Base-by-base conservation (phyloP, 2,329 filamentous ascomycete species). In the Xylaria sp. region DNA sequence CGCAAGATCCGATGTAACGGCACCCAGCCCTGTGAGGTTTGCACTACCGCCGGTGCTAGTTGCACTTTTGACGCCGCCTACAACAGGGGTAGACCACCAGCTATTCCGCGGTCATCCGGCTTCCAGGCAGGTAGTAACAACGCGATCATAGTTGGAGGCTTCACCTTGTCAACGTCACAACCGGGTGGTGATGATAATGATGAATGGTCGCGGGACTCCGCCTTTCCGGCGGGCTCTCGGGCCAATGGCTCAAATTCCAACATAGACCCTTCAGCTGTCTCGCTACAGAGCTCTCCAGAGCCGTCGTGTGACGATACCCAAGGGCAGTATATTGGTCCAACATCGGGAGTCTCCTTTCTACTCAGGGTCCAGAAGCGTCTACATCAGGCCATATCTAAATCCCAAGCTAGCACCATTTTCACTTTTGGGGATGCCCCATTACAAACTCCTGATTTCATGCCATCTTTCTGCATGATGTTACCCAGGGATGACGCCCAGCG, bases 351-450 rank as follows among this genome's bases (percentile, higher is more conserved):
- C 0, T 84, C 83, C 0, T 87, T 87, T 64, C 76, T 87, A 12
- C 79, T 84, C 0, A 78, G 85, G 9, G 83, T 86, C 1, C 85
- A 86, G 74, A 83, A 83, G 68, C 78, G 82, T 5, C 80, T 87
- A 8, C 83, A 82, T 68, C 79, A 83, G 59, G 80, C 80, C 32
- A 71, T 78, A 2, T 72, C 75, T 60, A 78, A 75, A 60, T 80
- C 81, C 4, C 79, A 80, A 25, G 77, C 81, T 35, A 70, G 80
- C 1, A 82, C 83, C 1, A 84, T 86, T 27, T 85, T 86, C 71
- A 82, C 83, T 0, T 85, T 84, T 71, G 84, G 83, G 13, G 85
- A 87, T 72, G 79, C 84, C 18, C 83, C 83, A 1, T 69, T 86
- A 6, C 55, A 54, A 21, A 60, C 63, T 29, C 82, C 83, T 0